phyloP scores from a whole-genome alignment of 2,329 filamentous ascomycete species.

The Hypoxylon sp. region DNA sequence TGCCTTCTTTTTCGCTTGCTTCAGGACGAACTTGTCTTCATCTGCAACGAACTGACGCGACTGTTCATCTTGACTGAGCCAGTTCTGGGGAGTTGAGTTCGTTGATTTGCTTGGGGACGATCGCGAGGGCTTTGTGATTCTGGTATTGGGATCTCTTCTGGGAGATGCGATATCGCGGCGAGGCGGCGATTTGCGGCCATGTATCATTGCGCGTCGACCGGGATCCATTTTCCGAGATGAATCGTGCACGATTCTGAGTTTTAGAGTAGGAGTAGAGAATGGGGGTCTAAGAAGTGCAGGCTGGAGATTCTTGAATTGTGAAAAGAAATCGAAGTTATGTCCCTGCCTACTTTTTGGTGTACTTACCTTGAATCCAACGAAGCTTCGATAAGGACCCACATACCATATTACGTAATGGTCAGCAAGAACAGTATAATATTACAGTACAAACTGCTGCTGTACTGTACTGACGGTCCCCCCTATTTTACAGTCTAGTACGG shows the following conservation, averaged over 20 bases:
- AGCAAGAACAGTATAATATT: no score
- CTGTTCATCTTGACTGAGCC: constrained; percentile 78
- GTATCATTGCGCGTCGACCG: constrained; percentile 63
- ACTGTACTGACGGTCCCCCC: no score
- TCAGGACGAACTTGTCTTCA: constrained; percentile 94
- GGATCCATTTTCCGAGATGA: constrained; percentile 58
- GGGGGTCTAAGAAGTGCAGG: not conserved
- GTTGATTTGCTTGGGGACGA: constrained; percentile 43
- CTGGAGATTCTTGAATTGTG: not conserved
- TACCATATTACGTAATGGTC: no score
- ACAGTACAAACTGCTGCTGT: no score
- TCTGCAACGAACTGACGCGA: constrained; percentile 87
- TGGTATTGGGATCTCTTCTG: constrained; percentile 62
- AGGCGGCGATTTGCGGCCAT: constrained; percentile 54
- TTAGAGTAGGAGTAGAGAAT: not conserved
- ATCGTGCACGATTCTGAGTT: not conserved
- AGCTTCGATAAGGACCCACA: no score
- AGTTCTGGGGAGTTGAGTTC: constrained; percentile 49
- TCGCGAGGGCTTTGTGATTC: constrained; percentile 62
- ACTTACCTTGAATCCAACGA: no score
- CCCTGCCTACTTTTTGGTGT: no score
- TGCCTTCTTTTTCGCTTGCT: constrained; percentile 97
- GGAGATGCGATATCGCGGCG: constrained; percentile 63
- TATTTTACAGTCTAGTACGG: no score
- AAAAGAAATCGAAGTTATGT: constrained; percentile 1